Evolutionary conservation across 331 rosid genomes (phyloP), one percentile per base, ranked within the genome.

Genomic region (Arachis monticola): DNA sequence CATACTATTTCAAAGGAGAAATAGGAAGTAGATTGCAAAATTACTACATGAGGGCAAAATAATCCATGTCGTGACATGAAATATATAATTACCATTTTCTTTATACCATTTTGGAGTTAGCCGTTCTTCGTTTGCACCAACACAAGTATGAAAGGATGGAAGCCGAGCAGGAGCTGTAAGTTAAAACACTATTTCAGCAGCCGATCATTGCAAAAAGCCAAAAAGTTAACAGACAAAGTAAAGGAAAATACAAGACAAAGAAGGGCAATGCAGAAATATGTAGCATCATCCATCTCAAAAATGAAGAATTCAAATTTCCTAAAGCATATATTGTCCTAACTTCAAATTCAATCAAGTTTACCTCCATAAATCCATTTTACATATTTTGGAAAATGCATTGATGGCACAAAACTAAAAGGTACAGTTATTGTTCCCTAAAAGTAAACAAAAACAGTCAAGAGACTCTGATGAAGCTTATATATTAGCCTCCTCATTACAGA

Each of bases 111-210:
- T 92, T 14, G 97, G 91, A 72, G 97, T 92, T 65, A 95, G 81
- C 77, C 96, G 90, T 85, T 95, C 97, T 85, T 87, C 93, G 78
- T 92, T 86, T 11, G 91, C 96, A 70, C 97, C 99, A 32, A 95
- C 97, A 80, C 99, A 95, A 62, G 97, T 95, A 85, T 95, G 97
- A 82, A 95, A 92, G 67, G 97, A 85, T 80, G 99, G 97, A 80
- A 95, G 97, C 58, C 93, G 90, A 17, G 97, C 83, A 35, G 96
- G 92, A 69, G 76, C 97, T 95, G 97, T 78, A 82, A 38, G 42
- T 67, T 46, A 45, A 56, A 64, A 82, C 52, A 44, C 64, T 56
- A 67, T 65, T 69, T 76, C 71, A 68, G 80, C 60, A 32, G 79
- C 50, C 35, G 53, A 42, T 66, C 44, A 57, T 80, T 38, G 69